phyloP scores from a whole-genome alignment of 2,329 filamentous ascomycete genomes.

The Colletotrichum salicis region DNA sequence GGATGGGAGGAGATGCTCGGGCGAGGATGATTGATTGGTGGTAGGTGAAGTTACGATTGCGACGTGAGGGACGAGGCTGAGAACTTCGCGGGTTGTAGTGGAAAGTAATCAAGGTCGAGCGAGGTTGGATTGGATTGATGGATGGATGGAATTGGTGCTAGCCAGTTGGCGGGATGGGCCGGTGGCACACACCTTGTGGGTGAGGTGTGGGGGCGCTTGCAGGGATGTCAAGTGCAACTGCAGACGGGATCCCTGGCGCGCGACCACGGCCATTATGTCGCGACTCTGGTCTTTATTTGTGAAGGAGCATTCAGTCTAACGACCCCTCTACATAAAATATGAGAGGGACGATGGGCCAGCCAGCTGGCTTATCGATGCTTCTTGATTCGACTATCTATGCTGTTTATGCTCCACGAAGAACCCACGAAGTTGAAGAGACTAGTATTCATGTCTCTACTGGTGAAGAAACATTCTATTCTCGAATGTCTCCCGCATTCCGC shows the following conservation, averaged over 20 bases:
- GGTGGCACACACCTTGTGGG: slow-evolving; percentile 9
- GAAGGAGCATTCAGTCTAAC: not conserved
- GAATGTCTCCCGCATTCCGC: slow-evolving; percentile 2
- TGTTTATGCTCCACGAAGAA: not conserved
- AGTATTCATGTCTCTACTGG: not conserved
- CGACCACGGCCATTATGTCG: not conserved
- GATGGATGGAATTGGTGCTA: not conserved
- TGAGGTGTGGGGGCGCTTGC: slow-evolving; percentile 21
- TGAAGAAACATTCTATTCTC: slow-evolving; percentile 18
- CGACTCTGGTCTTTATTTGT: slow-evolving; percentile 10
- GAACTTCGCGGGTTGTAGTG: not conserved
- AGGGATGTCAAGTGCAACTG: slow-evolving; percentile 9
- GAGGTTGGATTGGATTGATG: not conserved
- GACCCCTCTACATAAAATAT: slow-evolving; percentile 21
- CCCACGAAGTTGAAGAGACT: not conserved
- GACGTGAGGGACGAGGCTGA: slow-evolving; percentile 19
- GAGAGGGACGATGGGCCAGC: no score
- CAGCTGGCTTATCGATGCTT: not conserved
- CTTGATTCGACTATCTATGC: not conserved
- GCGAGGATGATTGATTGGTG: not conserved
- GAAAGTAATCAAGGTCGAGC: not conserved
- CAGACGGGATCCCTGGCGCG: not conserved
- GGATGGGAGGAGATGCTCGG: no score
- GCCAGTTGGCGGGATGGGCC: slow-evolving; percentile 25
- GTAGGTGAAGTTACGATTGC: not conserved